These are phyloP conservation scores for Schizonepeta tenuifolia DNA, from an alignment of 257 asterid genomes.

Conservation along the genomic window DNA sequence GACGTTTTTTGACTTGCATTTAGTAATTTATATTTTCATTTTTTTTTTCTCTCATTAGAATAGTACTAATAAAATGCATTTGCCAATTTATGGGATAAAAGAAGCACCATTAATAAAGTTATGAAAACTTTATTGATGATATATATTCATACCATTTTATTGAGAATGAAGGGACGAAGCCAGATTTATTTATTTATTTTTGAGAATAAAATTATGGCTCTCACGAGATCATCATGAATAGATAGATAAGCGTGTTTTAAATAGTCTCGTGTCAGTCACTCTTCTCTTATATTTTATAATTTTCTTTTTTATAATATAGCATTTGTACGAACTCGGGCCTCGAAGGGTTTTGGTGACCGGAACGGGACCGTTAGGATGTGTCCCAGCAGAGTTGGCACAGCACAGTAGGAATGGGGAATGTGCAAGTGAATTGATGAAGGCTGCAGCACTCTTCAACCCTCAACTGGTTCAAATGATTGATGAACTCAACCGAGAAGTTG, in stretches of 20 bases:
- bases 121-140: too few relatives aligned
- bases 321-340: conserved; percentile 57
- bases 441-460: conserved; percentile 71
- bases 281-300: too few relatives aligned
- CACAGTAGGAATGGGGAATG: conserved; percentile 69
- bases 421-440: conserved; percentile 53
- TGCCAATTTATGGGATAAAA: not conserved
- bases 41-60: too few relatives aligned
- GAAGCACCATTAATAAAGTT: not conserved
- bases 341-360: conserved; percentile 85
- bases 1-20: too few relatives aligned
- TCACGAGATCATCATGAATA: too few relatives aligned
- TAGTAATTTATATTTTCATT: too few relatives aligned
- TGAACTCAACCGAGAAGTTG: conserved; percentile 55
- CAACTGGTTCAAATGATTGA: conserved; percentile 53
- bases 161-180: not conserved
- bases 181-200: not conserved
- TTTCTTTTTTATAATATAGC: conserved; percentile 37
- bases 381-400: conserved; percentile 76
- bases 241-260: too few relatives aligned
- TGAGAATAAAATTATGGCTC: not conserved
- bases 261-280: too few relatives aligned
- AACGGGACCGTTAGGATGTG: conserved; percentile 89
- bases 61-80: conserved; percentile 5
- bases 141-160: too few relatives aligned